A percentile compares a stretch with the other conserved stretches of the same genome.
Evolutionary conservation across 768 basidiomycete genomes (phyloP).

Genomic region (Tricholoma furcatifolium): DNA sequence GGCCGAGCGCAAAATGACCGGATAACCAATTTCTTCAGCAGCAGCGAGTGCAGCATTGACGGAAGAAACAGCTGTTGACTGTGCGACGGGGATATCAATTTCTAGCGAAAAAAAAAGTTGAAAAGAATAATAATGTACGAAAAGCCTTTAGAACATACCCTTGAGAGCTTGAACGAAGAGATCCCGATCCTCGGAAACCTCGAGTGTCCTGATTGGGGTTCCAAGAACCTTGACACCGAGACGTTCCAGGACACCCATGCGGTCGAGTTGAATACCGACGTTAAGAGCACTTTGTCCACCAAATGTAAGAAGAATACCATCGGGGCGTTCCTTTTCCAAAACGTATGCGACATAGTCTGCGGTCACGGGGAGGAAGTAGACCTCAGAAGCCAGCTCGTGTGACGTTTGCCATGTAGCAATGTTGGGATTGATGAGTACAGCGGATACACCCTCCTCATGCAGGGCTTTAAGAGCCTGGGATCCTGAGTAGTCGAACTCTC

Average conservation of each 20-base stretch:
- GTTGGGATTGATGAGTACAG: constrained; percentile 97
- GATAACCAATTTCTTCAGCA: constrained; percentile 91
- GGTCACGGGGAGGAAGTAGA: constrained; percentile 97
- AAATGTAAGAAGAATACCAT: constrained; percentile 95
- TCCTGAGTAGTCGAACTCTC: constrained; percentile 99
- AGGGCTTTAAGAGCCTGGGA: constrained; percentile 99
- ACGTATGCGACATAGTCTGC: constrained; percentile 98
- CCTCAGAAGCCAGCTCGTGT: constrained; percentile 93
- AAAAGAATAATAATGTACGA: constrained; percentile 3
- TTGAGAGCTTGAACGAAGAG: constrained; percentile 95
- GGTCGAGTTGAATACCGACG: constrained; percentile 94
- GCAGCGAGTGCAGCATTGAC: constrained; percentile 92
- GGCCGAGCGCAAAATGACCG: constrained; percentile 94
- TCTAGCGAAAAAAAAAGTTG: constrained; percentile 47
- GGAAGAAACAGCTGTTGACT: constrained; percentile 94
- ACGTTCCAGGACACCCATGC: constrained; percentile 93
- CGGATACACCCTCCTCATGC: constrained; percentile 90
- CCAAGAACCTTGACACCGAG: constrained; percentile 92
- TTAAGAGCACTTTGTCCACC: constrained; percentile 98
- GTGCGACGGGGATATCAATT: constrained; percentile 94
- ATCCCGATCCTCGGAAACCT: constrained; percentile 96
- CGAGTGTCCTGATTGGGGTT: constrained; percentile 91
- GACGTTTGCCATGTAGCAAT: constrained; percentile 99
- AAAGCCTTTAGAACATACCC: constrained; percentile 47
- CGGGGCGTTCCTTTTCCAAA: constrained; percentile 96